phyloP scores from a whole-genome alignment of 2,329 filamentous ascomycete genomes.

The Aspergillus pseudoglaucus region DNA sequence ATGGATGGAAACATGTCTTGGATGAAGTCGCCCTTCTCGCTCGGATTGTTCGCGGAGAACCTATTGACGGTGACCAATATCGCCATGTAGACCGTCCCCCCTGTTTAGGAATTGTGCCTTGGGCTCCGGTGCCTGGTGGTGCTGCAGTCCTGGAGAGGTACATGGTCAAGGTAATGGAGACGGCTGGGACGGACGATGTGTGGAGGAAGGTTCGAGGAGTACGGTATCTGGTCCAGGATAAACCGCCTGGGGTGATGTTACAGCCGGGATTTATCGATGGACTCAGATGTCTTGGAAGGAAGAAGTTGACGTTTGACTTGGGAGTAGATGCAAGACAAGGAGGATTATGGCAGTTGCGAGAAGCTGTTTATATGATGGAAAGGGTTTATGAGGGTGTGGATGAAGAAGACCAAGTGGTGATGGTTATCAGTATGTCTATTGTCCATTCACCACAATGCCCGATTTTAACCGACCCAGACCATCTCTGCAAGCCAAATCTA shows the following conservation, averaged over 20 bases:
- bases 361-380: constrained; percentile 64
- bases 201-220: constrained; percentile 71
- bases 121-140: constrained; percentile 73
- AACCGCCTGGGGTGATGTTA: constrained; percentile 60
- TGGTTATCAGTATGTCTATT: constrained; percentile 56
- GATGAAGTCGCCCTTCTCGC: constrained; percentile 65
- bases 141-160: constrained; percentile 57
- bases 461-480: constrained; percentile 50
- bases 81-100: constrained; percentile 44
- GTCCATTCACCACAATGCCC: not conserved
- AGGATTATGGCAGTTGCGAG: constrained; percentile 66
- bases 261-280: constrained; percentile 58
- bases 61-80: constrained; percentile 55
- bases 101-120: constrained; percentile 68
- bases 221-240: constrained; percentile 75
- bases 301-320: constrained; percentile 68
- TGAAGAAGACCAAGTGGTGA: constrained; percentile 49
- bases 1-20: constrained; percentile 62
- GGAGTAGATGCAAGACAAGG: constrained; percentile 75
- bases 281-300: constrained; percentile 58
- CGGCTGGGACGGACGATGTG: constrained; percentile 50
- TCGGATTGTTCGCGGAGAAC: constrained; percentile 57
- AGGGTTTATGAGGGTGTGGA: constrained; percentile 56
- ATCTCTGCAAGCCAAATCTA: constrained; percentile 83
- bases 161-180: constrained; percentile 52